phyloP scores from a whole-genome alignment of 345 rosid genomes.

The Brassica incana region DNA sequence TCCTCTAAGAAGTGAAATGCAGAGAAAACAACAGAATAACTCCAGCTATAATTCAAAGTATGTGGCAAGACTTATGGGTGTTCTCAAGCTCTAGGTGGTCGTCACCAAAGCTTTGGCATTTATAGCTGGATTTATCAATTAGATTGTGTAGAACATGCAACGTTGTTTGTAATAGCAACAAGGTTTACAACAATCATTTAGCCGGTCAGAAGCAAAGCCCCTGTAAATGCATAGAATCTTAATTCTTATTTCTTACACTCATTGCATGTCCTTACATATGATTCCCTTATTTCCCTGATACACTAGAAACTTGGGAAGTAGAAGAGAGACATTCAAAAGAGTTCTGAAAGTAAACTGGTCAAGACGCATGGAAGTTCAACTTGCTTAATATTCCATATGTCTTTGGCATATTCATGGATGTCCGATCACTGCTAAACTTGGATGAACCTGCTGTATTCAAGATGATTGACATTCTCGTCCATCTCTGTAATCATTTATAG shows the following conservation, averaged over 20 bases:
- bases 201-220: no score
- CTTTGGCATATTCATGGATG: slow-evolving; percentile 76
- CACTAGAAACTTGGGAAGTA: not conserved
- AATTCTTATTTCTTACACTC: slow-evolving; percentile 5
- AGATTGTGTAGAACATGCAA: no score
- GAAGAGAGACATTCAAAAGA: not conserved
- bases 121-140: no score
- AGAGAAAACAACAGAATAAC: not conserved
- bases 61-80: slow-evolving; percentile 18
- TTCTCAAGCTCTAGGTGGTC: slow-evolving; percentile 16
- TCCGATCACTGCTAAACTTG: slow-evolving; percentile 91
- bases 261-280: slow-evolving; percentile 12
- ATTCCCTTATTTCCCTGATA: slow-evolving; percentile 28
- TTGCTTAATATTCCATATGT: slow-evolving; percentile 72
- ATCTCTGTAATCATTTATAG: slow-evolving; percentile 51
- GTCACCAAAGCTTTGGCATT: not conserved
- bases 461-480: slow-evolving; percentile 76
- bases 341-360: not conserved
- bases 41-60: not conserved
- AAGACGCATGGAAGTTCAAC: slow-evolving; percentile 46
- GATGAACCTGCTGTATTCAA: slow-evolving; percentile 74
- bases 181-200: no score
- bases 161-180: no score
- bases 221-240: no score
- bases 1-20: not conserved